Percentiles rank a stretch among this genome's conserved stretches.
These are phyloP conservation scores for Thuidium tamariscinum DNA, from an alignment of 225 moss, liverwort and hornwort genomes.

Conservation along the genomic window DNA sequence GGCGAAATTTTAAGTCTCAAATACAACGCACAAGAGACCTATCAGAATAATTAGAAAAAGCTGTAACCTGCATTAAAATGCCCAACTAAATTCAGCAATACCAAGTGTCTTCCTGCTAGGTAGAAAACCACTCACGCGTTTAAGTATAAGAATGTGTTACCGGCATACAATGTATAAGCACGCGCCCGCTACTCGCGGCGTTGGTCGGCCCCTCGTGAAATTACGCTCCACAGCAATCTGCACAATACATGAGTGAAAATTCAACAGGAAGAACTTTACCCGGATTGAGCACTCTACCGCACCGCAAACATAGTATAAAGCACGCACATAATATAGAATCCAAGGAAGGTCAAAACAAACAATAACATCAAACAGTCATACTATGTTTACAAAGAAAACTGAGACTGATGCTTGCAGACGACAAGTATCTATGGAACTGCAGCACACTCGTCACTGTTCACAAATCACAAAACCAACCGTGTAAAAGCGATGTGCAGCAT, in stretches of 20 bases:
- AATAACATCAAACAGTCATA: neutral
- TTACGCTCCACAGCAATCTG: constrained; percentile 99
- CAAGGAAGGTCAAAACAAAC: neutral
- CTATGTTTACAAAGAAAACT: neutral
- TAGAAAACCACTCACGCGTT: constrained; percentile 3
- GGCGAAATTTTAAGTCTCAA: neutral
- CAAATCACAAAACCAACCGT: constrained; percentile 43
- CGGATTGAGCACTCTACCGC: neutral
- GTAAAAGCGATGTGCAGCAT: constrained; percentile 98
- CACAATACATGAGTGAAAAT: neutral
- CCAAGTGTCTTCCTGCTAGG: neutral
- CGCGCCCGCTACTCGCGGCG: constrained; percentile 93
- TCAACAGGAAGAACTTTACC: neutral
- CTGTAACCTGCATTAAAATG: neutral
- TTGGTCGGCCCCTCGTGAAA: constrained; percentile 93
- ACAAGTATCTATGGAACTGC: neutral
- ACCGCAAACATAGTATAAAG: neutral
- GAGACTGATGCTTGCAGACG: neutral
- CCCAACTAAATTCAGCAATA: neutral
- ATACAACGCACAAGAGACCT: neutral
- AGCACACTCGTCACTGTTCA: neutral
- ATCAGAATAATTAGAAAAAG: neutral
- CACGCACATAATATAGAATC: neutral
- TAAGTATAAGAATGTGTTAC: constrained; percentile 54
- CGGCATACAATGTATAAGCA: constrained; percentile 99